Conservation (phyloP, 139 green algal genomes). For the Ulvella scutata region DNA sequence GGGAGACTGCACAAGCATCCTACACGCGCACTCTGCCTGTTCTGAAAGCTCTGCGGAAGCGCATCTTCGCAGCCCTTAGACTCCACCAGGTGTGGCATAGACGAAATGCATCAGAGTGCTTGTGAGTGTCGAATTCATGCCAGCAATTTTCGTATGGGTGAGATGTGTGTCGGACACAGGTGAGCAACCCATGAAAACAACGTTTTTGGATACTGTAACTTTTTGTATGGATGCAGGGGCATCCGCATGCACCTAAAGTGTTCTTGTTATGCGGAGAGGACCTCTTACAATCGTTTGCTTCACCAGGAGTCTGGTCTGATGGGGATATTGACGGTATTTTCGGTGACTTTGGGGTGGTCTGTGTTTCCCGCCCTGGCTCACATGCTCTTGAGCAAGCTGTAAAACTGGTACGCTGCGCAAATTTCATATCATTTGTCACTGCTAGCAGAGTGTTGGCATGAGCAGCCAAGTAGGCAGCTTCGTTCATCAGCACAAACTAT, state of each 20-base stretch:
- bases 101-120: neutral
- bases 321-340: constrained; percentile 35
- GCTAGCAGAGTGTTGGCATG: neutral
- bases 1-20: constrained; percentile 45
- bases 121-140: too few species aligned
- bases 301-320: constrained; percentile 45
- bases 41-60: constrained; percentile 22
- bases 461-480: too few species aligned
- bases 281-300: constrained; percentile 44
- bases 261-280: constrained; percentile 63
- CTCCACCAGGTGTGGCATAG: neutral
- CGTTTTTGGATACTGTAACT: neutral
- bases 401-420: neutral
- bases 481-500: too few species aligned
- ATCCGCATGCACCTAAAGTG: constrained; percentile 1
- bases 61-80: neutral
- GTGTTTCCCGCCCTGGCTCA: constrained; percentile 22
- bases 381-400: neutral
- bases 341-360: constrained; percentile 32
- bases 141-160: too few species aligned
- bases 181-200: neutral
- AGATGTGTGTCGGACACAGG: too few species aligned
- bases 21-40: constrained; percentile 54
- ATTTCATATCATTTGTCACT: neutral
- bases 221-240: neutral